Percentiles rank a stretch among this genome's conserved stretches.
These are phyloP conservation scores for Cryptosporidium parvum DNA, from an alignment of 169 alveolate genomes.

Conservation along the genomic window DNA sequence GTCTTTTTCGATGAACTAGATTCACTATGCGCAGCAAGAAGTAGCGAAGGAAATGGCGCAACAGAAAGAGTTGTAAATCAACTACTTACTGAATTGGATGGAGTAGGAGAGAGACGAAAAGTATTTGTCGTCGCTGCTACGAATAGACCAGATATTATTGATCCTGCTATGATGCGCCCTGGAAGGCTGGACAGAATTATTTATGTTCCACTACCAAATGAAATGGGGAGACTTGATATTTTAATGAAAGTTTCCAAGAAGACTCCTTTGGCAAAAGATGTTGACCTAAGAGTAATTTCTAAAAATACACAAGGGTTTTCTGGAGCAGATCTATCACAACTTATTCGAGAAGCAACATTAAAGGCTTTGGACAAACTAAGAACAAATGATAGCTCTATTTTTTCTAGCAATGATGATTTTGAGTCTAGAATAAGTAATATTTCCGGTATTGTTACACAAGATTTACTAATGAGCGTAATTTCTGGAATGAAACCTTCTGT, in stretches of 20 bases:
- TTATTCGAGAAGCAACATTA: constrained; percentile 94
- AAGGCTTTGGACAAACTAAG: constrained; percentile 83
- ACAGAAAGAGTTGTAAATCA: constrained; percentile 98
- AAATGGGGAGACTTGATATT: constrained; percentile 91
- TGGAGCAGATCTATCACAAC: constrained; percentile 96
- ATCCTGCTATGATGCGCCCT: constrained; percentile 99
- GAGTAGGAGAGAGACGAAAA: constrained; percentile 91
- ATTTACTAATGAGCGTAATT: constrained; percentile 30
- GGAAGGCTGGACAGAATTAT: constrained; percentile 93
- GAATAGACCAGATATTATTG: constrained; percentile 99
- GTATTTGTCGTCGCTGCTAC: constrained; percentile 99
- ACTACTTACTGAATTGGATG: constrained; percentile 98
- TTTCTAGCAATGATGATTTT: constrained; percentile 19
- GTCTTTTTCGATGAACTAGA: constrained; percentile 99
- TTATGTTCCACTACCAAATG: constrained; percentile 97
- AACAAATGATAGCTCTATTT: constrained; percentile 43
- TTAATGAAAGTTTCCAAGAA: constrained; percentile 88
- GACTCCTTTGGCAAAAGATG: constrained; percentile 87
- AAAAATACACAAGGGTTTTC: constrained; percentile 87
- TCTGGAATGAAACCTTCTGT: constrained; percentile 66
- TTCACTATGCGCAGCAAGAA: constrained; percentile 95
- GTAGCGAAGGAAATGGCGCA: constrained; percentile 90
- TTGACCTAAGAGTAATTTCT: constrained; percentile 85
- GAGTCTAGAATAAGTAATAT: constrained; percentile 18
- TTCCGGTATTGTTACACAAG: constrained; percentile 66